Evolutionary conservation across 2,329 filamentous ascomycete species (phyloP).

Genomic region (Colletotrichum cuscutae): DNA sequence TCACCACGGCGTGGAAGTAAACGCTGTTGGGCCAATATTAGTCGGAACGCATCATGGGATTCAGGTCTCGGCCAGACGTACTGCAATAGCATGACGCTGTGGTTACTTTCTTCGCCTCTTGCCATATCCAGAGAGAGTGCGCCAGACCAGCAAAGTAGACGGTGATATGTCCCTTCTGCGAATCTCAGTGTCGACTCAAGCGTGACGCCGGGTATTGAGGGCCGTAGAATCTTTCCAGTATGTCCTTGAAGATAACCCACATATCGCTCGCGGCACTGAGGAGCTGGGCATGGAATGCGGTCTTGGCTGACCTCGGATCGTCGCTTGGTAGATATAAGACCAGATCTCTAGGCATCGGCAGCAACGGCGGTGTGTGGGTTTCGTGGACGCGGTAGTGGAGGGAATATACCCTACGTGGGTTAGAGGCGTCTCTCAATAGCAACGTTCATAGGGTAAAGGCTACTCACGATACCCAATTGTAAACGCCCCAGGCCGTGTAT

Average conservation of each 20-base stretch:
- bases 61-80: neutral
- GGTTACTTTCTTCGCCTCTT: neutral
- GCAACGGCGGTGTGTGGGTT: conserved; percentile 13
- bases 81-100: conserved; percentile 22
- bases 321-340: neutral
- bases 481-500: conserved; percentile 45
- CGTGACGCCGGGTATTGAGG: rapidly evolving
- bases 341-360: conserved; percentile 5
- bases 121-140: neutral
- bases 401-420: neutral
- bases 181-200: neutral
- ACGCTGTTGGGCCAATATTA: neutral
- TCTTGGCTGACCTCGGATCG: neutral
- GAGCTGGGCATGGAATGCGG: neutral
- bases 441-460: no score
- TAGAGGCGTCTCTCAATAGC: no score
- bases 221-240: neutral
- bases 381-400: conserved; percentile 14
- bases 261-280: conserved; percentile 7
- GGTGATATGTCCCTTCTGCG: conserved; percentile 1
- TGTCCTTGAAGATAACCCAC: conserved; percentile 2
- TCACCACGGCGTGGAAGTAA: conserved; percentile 18
- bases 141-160: conserved; percentile 6
- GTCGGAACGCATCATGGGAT: neutral
- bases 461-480: conserved; percentile 34